Conservation (phyloP, 2,329 filamentous ascomycete genomes). For the Dothiorella sarmentorum region DNA sequence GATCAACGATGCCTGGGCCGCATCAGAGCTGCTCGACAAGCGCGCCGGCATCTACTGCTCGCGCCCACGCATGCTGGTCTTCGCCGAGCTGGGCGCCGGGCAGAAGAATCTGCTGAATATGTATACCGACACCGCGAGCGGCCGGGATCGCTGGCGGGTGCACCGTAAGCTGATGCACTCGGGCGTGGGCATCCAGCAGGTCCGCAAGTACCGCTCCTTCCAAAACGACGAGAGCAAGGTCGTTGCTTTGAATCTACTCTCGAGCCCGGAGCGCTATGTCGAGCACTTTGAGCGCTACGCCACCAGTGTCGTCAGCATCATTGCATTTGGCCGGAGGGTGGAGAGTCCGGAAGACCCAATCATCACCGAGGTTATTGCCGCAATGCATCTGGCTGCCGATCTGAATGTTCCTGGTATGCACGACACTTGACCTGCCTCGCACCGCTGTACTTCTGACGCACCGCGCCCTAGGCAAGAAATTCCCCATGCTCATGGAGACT, state of each 20-base stretch:
- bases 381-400: constrained; percentile 57
- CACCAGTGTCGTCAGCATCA: constrained; percentile 54
- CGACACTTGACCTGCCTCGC: no score
- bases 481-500: constrained; percentile 57
- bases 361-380: constrained; percentile 57
- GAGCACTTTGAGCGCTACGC: constrained; percentile 54
- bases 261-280: constrained; percentile 47
- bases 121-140: constrained; percentile 29
- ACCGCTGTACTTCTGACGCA: no score
- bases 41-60: constrained; percentile 52
- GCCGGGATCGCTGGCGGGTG: constrained; percentile 32
- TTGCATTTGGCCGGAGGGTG: constrained; percentile 55
- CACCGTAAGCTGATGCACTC: constrained; percentile 35
- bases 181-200: constrained; percentile 47
- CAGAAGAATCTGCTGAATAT: constrained; percentile 37
- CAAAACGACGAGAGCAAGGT: constrained; percentile 58
- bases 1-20: constrained; percentile 46
- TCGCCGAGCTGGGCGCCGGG: constrained; percentile 36
- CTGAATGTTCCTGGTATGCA: constrained; percentile 38
- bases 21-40: constrained; percentile 54
- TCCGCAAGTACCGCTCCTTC: constrained; percentile 53
- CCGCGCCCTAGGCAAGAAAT: constrained; percentile 48
- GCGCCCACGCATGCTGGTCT: constrained; percentile 47
- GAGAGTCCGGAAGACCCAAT: constrained; percentile 52
- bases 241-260: constrained; percentile 51